Evolutionary conservation across 768 basidiomycete species (phyloP).

Genomic region (Sistotremastrum suecicum): DNA sequence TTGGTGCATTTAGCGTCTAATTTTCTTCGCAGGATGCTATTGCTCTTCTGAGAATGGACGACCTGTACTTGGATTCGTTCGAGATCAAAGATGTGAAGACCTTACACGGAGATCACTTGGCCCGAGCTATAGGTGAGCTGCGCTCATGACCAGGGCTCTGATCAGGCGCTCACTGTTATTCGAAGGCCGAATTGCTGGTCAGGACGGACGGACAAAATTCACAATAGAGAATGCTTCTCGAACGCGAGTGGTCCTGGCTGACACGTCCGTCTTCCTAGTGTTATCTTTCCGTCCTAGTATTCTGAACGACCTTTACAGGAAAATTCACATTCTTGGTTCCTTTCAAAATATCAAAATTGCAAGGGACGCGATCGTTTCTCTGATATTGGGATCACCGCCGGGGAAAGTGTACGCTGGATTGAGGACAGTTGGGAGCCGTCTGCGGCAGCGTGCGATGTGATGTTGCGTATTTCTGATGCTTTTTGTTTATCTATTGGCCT

Average conservation of each 20-base stretch:
- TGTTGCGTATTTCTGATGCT: neutral
- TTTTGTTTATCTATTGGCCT: conserved; percentile 3
- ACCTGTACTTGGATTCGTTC: conserved; percentile 95
- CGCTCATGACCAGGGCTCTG: neutral
- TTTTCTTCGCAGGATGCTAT: conserved; percentile 62
- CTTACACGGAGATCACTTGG: conserved; percentile 91
- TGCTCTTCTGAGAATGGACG: conserved; percentile 87
- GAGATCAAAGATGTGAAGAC: conserved; percentile 99
- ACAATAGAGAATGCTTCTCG: conserved; percentile 95
- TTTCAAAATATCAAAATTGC: conserved; percentile 99
- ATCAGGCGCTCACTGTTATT: neutral
- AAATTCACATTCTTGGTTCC: conserved; percentile 97
- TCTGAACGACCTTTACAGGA: conserved; percentile 31
- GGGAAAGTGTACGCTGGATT: conserved; percentile 88
- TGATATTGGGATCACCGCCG: conserved; percentile 90
- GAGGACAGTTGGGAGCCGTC: conserved; percentile 79
- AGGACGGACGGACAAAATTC: conserved; percentile 97
- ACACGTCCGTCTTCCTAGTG: conserved; percentile 52
- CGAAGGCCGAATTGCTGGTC: conserved; percentile 85
- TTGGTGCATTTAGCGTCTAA: neutral
- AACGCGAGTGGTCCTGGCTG: conserved; percentile 96
- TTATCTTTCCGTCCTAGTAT: neutral
- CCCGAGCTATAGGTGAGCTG: conserved; percentile 80
- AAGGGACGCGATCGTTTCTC: conserved; percentile 86
- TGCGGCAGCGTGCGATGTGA: conserved; percentile 84